Evolutionary conservation across 305 asterid genomes (phyloP).

Genomic region (Fraxinus greggii): DNA sequence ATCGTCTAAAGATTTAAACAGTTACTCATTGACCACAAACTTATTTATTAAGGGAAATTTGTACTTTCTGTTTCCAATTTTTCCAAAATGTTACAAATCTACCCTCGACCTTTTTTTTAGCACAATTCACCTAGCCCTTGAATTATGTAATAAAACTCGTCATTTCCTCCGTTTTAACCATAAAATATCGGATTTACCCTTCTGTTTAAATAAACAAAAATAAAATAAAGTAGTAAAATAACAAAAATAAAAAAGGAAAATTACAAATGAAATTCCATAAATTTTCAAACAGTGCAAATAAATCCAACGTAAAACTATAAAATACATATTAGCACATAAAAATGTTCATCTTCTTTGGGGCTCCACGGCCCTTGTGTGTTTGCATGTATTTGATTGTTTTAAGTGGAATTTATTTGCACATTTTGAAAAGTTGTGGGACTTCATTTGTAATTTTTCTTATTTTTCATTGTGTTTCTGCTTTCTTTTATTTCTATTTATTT

Average conservation of each 20-base stretch:
- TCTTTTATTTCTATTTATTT: background rate
- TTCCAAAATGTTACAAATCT: background rate
- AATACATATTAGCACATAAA: background rate
- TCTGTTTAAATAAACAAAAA: background rate
- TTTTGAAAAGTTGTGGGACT: background rate
- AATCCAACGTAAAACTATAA: background rate
- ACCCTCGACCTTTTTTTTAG: background rate
- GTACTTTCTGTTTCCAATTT: background rate
- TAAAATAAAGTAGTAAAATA: background rate
- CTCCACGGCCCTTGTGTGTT: background rate
- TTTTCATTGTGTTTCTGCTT: background rate
- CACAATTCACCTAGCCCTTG: background rate
- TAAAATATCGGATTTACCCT: background rate
- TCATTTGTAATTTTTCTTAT: background rate
- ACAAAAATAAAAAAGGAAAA: background rate
- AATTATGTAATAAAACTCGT: background rate
- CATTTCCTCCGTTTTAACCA: background rate
- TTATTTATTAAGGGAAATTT: background rate
- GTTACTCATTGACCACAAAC: background rate
- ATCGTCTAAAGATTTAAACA: background rate
- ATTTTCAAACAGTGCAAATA: background rate
- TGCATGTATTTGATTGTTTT: background rate
- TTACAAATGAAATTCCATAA: background rate
- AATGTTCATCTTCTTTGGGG: background rate
- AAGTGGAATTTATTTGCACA: background rate